Conservation (phyloP, 1,284 basidiomycete genomes). For the Prillingera fragicola region DNA sequence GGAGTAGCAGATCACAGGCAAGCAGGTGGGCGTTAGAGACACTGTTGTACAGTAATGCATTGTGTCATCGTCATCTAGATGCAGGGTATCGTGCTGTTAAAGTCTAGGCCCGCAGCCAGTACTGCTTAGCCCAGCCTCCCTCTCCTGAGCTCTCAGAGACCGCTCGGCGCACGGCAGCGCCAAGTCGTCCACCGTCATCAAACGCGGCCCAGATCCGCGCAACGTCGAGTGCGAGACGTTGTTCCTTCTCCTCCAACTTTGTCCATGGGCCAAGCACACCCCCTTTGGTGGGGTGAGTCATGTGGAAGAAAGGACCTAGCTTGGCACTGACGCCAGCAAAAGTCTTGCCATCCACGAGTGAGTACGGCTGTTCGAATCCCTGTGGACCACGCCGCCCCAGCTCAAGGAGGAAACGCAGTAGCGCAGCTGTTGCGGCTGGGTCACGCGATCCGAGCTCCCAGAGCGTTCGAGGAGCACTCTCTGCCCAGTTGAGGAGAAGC, state of each 20-base stretch:
- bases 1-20: too few species aligned
- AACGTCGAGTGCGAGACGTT: slow-evolving; percentile 54
- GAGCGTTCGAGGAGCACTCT: slow-evolving; percentile 67
- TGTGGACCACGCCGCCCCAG: slow-evolving; percentile 23
- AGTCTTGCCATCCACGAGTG: slow-evolving; percentile 51
- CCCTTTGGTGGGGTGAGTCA: slow-evolving; percentile 65
- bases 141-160: slow-evolving; percentile 2
- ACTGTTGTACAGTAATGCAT: slow-evolving; percentile 21
- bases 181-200: slow-evolving; percentile 18
- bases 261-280: slow-evolving; percentile 65
- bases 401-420: slow-evolving; percentile 30
- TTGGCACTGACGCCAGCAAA: slow-evolving; percentile 36
- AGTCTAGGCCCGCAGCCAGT: slow-evolving; percentile 7
- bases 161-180: slow-evolving; percentile 8
- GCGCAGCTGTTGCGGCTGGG: slow-evolving; percentile 56
- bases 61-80: slow-evolving; percentile 1
- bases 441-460: slow-evolving; percentile 73
- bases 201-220: slow-evolving; percentile 35
- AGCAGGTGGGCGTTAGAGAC: too few species aligned
- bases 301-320: slow-evolving; percentile 68
- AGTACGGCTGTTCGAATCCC: slow-evolving; percentile 40
- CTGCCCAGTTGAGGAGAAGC: slow-evolving; percentile 42
- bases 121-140: slow-evolving; percentile 7
- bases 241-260: slow-evolving; percentile 51
- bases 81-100: slow-evolving; percentile 5